A percentile compares a stretch with the other conserved stretches of the same genome.
These are phyloP conservation scores for Yamadazyma atmosphaerica DNA, from an alignment of 1,139 yeast species.

Conservation along the genomic window DNA sequence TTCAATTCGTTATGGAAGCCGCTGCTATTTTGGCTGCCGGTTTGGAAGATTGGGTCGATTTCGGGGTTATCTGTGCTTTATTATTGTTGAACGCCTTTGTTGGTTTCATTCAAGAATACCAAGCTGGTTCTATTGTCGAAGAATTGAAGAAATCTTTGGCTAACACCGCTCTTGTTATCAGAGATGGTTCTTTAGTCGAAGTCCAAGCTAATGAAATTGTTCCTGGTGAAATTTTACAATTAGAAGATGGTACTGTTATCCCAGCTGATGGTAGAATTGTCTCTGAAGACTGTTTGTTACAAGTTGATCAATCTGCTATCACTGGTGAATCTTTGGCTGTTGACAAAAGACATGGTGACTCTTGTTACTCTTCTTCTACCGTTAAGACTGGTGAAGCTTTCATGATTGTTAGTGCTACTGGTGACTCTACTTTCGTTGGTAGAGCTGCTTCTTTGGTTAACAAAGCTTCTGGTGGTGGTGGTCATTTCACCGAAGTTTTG, in stretches of 20 bases:
- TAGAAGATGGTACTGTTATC: constrained; percentile 93
- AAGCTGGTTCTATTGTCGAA: constrained; percentile 95
- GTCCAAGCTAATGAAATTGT: constrained; percentile 80
- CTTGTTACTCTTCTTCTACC: constrained; percentile 89
- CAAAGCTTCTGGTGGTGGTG: constrained; percentile 91
- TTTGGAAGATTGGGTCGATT: constrained; percentile 98
- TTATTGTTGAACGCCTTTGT: constrained; percentile 87
- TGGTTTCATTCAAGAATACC: constrained; percentile 97
- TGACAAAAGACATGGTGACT: constrained; percentile 88
- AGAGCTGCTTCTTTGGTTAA: constrained; percentile 96
- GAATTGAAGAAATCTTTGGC: constrained; percentile 93
- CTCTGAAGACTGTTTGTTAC: constrained; percentile 84
- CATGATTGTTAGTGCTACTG: constrained; percentile 94
- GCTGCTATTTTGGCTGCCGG: constrained; percentile 98
- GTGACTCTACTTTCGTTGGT: constrained; percentile 91
- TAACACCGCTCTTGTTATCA: constrained; percentile 80
- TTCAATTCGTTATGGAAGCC: constrained; percentile 99
- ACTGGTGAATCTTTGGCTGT: constrained; percentile 98
- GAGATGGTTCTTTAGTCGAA: constrained; percentile 79
- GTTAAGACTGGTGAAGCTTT: constrained; percentile 97
- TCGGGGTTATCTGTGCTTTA: constrained; percentile 94
- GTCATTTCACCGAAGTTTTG: constrained; percentile 97
- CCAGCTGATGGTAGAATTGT: constrained; percentile 96
- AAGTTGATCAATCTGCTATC: constrained; percentile 96
- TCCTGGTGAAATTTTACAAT: constrained; percentile 89